Percentiles rank a stretch among this genome's conserved stretches.
phyloP scores from a whole-genome alignment of 2,329 filamentous ascomycete species.

The Apiospora hydei region DNA sequence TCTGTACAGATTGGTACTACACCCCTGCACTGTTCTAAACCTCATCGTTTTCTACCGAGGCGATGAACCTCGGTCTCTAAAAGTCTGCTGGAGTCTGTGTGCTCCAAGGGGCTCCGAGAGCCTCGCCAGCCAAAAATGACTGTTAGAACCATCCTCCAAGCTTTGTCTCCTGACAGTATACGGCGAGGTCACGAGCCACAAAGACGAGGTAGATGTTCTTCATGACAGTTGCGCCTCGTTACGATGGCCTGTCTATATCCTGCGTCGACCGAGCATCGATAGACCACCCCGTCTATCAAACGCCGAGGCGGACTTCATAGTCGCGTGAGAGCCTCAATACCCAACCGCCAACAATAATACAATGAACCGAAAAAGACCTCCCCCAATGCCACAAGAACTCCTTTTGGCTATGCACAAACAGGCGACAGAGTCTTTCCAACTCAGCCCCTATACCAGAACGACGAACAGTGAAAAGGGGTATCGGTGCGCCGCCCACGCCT shows the following conservation, averaged over 20 bases:
- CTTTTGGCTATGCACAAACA: conserved; percentile 38
- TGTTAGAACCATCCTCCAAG: background rate
- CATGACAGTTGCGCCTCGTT: background rate
- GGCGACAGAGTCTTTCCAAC: conserved; percentile 22
- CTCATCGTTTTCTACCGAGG: background rate
- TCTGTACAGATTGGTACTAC: background rate
- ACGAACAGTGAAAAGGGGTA: conserved; percentile 28
- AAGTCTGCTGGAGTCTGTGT: background rate
- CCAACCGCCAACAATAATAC: conserved; percentile 17
- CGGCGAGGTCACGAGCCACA: background rate
- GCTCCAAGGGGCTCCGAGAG: background rate
- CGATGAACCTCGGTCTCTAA: background rate
- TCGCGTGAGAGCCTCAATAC: conserved; percentile 4
- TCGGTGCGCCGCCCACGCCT: conserved; percentile 23
- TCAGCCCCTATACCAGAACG: conserved; percentile 15
- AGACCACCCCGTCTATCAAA: background rate
- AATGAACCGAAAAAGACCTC: conserved; percentile 18
- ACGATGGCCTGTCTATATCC: background rate
- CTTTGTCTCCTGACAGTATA: background rate
- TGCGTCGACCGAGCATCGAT: background rate
- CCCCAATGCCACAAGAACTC: conserved; percentile 33
- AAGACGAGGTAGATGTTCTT: conserved; percentile 8
- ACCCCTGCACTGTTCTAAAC: background rate
- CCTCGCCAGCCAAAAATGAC: background rate
- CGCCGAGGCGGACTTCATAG: background rate